Base-by-base conservation (phyloP, 2,329 filamentous ascomycete genomes). In the Harringtonia lauricola region DNA sequence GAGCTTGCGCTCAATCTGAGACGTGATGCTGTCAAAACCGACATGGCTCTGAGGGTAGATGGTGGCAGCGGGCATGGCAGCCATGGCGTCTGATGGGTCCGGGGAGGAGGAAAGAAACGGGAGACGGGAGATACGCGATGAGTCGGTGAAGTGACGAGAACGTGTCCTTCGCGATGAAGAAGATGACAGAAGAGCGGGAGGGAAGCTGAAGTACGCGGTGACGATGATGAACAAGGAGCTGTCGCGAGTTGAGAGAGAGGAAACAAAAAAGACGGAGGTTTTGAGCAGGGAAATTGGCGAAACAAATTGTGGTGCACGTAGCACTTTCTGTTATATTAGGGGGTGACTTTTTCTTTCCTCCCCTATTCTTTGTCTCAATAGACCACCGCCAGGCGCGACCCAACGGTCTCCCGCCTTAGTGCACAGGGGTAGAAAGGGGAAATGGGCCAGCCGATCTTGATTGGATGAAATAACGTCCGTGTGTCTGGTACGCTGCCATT, bases 21-120 rank as follows among this genome's bases (percentile, higher is more conserved):
- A 88, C 58, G 92, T 98, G 76, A 98, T 98, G 74, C 88, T 95
- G 75, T 98, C 92, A 74, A 98, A 98, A 79, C 92, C 92, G 67
- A 98, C 92, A 76, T 96, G 92, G 83, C 83, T 94, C 66, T 92
- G 83, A 61, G 92, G 92, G 69, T 86, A 92, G 64, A 83, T 79
- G 60, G 79, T 79, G 59, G 78, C 70, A 61, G 80, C 63, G 59
- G 82, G 79, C 77, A 84, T 82, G 64, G 69, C 66, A 53, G 68
- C 67, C 68, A 72, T 74, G 57, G 61, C 70, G 60, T 44, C 50
- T 53, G 52, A 51, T 34, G 29, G 35, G 24, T n/a, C n/a, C n/a
- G n/a, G n/a, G 8, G 8, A 36, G 8, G 9, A 17, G 33, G 17
- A 7, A 26, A 21, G 17, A 39, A 24, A 18, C 36, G 36, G 22